Base-by-base conservation (phyloP, 352 stramenopile species). In the Phytophthora melonis region DNA sequence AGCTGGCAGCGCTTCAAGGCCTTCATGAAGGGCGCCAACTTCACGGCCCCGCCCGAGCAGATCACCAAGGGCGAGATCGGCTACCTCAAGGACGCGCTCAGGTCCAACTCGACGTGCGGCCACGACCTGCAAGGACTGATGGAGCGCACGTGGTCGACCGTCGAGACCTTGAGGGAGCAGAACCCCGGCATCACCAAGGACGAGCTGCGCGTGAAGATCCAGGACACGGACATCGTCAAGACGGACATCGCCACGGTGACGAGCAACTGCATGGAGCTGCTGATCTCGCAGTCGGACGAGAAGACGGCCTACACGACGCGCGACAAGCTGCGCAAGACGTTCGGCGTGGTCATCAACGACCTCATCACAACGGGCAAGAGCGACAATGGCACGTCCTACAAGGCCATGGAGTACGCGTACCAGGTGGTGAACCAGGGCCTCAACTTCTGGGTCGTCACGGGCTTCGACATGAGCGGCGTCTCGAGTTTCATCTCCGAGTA, bases 131-230 rank as follows among this genome's bases (percentile, higher is more conserved):
- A 25, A 25, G 23, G 23, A 25, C 23, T 25, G 23, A 66, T 19
- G 61, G 74, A 62, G 75, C 74, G 13, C 72, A 84, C 45, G 52
- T 80, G n/a, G 73, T 75, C 69, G 61, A 78, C 30, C 63, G 61
- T 13, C 66, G 83, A 39, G 74, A 83, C 4, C 73, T 71, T 25
- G 23, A 25, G 23, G 23, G 23, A 25, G 23, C 23, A 25, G 23
- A 25, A 25, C 23, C 23, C 23, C 23, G 23, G 23, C 23, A 25
- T 25, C 23, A 25, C 23, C 23, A 25, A 25, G 23, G 23, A 25
- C 23, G 23, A 25, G 23, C 23, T 25, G 23, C 23, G 23, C 23
- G 23, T 25, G 23, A 25, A 25, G 23, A 25, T 25, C 23, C 23
- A 25, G 23, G 23, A 25, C 23, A 25, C 23, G 23, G 23, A 25